phyloP scores from a whole-genome alignment of 805 yeast species.

The Ogataea trehalophila region DNA sequence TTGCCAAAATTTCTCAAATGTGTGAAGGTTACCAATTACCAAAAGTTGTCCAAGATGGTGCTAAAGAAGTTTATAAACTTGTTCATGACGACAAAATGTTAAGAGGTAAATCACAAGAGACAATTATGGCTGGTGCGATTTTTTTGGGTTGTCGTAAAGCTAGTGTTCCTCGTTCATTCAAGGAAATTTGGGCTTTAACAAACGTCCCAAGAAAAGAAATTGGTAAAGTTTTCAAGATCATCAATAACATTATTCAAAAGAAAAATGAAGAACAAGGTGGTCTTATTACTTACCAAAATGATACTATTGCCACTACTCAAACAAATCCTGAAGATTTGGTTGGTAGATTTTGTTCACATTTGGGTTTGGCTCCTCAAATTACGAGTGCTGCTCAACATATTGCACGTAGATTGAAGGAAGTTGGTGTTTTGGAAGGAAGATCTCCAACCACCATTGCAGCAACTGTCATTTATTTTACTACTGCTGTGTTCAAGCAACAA shows the following conservation, averaged over 20 bases:
- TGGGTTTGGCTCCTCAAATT: constrained; percentile 79
- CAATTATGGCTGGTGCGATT: constrained; percentile 95
- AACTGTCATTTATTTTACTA: constrained; percentile 92
- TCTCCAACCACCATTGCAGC: constrained; percentile 98
- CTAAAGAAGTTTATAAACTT: constrained; percentile 90
- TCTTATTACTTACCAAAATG: constrained; percentile 41
- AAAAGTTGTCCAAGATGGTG: constrained; percentile 93
- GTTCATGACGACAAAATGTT: constrained; percentile 83
- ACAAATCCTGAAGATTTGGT: constrained; percentile 92
- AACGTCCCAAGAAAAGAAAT: constrained; percentile 92
- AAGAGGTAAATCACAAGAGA: constrained; percentile 87
- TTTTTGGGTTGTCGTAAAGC: constrained; percentile 93
- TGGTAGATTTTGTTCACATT: constrained; percentile 91
- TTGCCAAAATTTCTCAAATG: constrained; percentile 86
- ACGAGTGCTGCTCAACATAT: constrained; percentile 91
- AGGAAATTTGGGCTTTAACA: constrained; percentile 93
- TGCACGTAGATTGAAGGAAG: constrained; percentile 83
- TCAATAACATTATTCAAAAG: constrained; percentile 53
- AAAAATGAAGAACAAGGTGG: constrained; percentile 45
- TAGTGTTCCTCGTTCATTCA: constrained; percentile 88
- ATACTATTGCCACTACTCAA: constrained; percentile 65
- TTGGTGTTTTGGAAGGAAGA: constrained; percentile 92
- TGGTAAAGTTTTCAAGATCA: constrained; percentile 83
- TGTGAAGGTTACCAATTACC: constrained; percentile 96
- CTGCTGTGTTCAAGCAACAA: constrained; percentile 76